These are phyloP conservation scores for Xanthoceras sorbifolium DNA, from an alignment of 345 rosid genomes.

Conservation along the genomic window DNA sequence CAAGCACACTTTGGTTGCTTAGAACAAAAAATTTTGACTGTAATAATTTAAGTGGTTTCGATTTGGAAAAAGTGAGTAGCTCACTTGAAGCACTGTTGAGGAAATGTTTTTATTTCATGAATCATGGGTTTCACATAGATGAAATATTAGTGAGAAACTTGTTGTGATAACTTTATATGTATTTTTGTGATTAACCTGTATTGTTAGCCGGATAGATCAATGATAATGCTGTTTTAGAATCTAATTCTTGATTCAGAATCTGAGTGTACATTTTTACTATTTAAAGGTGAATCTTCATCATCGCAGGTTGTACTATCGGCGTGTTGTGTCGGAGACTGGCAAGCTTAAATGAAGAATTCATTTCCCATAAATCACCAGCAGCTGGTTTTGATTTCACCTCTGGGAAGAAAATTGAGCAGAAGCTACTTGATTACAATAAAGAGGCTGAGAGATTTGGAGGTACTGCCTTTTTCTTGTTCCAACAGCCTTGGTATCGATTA, in stretches of 20 bases:
- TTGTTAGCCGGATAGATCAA: not conserved
- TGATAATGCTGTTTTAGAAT: not conserved
- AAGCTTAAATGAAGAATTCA: constrained; percentile 82
- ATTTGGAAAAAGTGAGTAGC: not conserved
- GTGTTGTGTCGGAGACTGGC: constrained; percentile 74
- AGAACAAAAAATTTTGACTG: not conserved
- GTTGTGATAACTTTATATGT: not conserved
- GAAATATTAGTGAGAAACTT: not conserved
- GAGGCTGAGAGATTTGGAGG: constrained; percentile 99
- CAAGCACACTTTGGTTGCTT: not conserved
- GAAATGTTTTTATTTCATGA: not conserved
- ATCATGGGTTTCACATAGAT: not conserved
- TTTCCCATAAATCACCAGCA: constrained; percentile 69
- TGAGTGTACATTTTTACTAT: not conserved
- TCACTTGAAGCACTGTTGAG: not conserved
- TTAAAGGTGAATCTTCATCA: constrained; percentile 21
- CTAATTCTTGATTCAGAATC: constrained; percentile 3
- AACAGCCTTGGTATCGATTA: not conserved
- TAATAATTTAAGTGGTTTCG: not conserved
- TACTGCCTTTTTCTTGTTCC: constrained; percentile 27
- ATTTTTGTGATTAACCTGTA: not conserved
- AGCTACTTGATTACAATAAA: constrained; percentile 86
- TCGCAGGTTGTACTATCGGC: constrained; percentile 81
- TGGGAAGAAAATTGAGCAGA: constrained; percentile 92
- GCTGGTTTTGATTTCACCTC: constrained; percentile 86